Evolutionary conservation across 2,329 filamentous ascomycete species (phyloP), one percentile per base, ranked within the genome.

Genomic region (Fusarium graminum): DNA sequence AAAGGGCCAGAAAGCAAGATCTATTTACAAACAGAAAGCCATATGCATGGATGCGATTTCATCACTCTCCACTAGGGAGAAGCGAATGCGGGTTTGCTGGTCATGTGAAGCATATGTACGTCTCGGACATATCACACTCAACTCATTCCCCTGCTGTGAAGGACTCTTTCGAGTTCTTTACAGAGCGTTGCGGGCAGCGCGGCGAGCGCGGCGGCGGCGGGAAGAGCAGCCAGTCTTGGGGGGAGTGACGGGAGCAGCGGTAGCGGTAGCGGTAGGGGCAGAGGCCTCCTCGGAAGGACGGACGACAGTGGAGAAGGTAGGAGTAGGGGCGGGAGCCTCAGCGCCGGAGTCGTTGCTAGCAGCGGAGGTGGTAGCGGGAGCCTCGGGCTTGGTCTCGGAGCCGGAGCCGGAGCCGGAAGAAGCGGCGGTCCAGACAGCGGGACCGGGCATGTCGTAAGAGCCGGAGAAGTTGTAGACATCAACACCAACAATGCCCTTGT

Each of bases 401-500:
- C 52, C 44, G 25, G 59, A 64, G 19, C 67, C 42, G 14, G 68
- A 63, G 19, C 69, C 60, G 28, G 68, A 43, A 14, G 64, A 71
- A 9, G 46, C 50, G 4, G 57, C 59, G 47, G 61, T 45, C 73
- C 75, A 79, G 67, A 79, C 70, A 17, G 66, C 68, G 22, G 76
- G 77, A 46, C 78, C 77, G 57, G 78, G 76, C 52, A 78, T 77
- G 25, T 61, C 16, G 72, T 80, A 79, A 67, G 45, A 70, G 41
- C 67, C 63, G 67, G 56, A 54, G 38, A 52, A 51, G 49, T 49
- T 60, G 82, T 89, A 89, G 76, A 90, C 82, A 81, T 85, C 86
- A 81, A 88, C 77, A 22, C 22, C 22, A 62, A 80, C 67, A 72
- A 90, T 86, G 59, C 88, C 88, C 13, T 84, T 74, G 74, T 89